A percentile compares a stretch with the other conserved stretches of the same genome.
These are phyloP conservation scores for Hypoxylon trugodes DNA, from an alignment of 495 filamentous ascomycete genomes.

Conservation along the genomic window DNA sequence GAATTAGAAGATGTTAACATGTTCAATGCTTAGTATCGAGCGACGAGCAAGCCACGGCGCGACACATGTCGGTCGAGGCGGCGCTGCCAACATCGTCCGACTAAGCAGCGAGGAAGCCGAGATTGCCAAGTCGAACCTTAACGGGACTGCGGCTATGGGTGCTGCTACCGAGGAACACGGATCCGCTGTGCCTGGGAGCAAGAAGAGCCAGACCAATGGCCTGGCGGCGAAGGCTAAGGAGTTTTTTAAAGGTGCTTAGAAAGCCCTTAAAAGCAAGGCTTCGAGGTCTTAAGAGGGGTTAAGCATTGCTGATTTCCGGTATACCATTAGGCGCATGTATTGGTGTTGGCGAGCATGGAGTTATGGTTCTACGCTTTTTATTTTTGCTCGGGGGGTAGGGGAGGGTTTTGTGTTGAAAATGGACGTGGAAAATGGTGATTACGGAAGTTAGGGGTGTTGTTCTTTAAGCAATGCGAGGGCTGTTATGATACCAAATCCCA, in stretches of 20 bases:
- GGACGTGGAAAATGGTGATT: neutral
- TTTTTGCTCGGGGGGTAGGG: neutral
- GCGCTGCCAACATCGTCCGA: constrained; percentile 63
- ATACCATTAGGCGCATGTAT: constrained; percentile 4
- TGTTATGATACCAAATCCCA: constrained; percentile 12
- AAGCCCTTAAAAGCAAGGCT: constrained; percentile 11
- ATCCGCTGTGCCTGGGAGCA: constrained; percentile 28
- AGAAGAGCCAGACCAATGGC: constrained; percentile 42
- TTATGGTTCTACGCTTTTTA: constrained; percentile 26
- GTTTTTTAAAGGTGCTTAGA: constrained; percentile 60
- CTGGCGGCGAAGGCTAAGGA: constrained; percentile 64
- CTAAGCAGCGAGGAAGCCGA: constrained; percentile 45
- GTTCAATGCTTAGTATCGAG: constrained; percentile 43
- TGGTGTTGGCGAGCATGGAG: constrained; percentile 28
- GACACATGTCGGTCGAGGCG: constrained; percentile 62
- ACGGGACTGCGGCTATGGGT: constrained; percentile 32
- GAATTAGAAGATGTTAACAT: too few relatives aligned
- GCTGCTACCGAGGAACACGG: constrained; percentile 26
- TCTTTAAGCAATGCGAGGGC: neutral
- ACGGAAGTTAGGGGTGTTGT: neutral
- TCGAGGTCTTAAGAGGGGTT: neutral
- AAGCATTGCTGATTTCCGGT: neutral
- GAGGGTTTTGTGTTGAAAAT: neutral
- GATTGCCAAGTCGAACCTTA: constrained; percentile 47
- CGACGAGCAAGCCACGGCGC: constrained; percentile 49